These are phyloP conservation scores for Acanthamoeba triangularis DNA, from an alignment of 208 protist genomes.

Conservation along the genomic window DNA sequence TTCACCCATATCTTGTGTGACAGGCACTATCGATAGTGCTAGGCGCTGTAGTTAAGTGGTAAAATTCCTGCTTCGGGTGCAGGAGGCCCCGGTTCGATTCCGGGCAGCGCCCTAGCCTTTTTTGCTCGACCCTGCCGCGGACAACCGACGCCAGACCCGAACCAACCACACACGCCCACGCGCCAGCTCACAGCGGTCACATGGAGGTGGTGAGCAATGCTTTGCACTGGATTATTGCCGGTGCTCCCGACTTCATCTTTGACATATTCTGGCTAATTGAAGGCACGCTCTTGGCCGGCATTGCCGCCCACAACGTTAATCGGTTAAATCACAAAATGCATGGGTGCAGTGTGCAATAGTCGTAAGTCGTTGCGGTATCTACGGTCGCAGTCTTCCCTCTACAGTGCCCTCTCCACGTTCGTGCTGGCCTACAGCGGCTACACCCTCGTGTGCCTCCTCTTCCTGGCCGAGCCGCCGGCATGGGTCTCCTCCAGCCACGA, in stretches of 20 bases:
- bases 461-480: neutral
- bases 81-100: constrained; percentile 35
- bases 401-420: neutral
- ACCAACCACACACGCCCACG: too few relatives aligned
- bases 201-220: neutral
- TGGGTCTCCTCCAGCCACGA: neutral
- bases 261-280: constrained; percentile 2
- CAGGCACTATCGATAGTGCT: too few relatives aligned
- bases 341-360: neutral
- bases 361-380: neutral
- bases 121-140: too few relatives aligned
- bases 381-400: neutral
- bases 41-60: constrained; percentile 31
- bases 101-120: constrained; percentile 19
- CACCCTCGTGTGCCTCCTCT: constrained; percentile 14
- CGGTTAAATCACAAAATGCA: neutral
- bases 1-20: too few relatives aligned
- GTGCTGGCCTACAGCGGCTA: neutral
- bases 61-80: constrained; percentile 39
- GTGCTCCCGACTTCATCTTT: neutral
- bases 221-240: neutral
- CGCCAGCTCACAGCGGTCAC: too few relatives aligned
- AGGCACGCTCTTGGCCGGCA: neutral
- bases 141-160: too few relatives aligned
- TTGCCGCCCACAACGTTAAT: neutral